These are phyloP conservation scores for Acephala macrosclerotiorum DNA, from an alignment of 2,329 filamentous ascomycete species.

Conservation along the genomic window DNA sequence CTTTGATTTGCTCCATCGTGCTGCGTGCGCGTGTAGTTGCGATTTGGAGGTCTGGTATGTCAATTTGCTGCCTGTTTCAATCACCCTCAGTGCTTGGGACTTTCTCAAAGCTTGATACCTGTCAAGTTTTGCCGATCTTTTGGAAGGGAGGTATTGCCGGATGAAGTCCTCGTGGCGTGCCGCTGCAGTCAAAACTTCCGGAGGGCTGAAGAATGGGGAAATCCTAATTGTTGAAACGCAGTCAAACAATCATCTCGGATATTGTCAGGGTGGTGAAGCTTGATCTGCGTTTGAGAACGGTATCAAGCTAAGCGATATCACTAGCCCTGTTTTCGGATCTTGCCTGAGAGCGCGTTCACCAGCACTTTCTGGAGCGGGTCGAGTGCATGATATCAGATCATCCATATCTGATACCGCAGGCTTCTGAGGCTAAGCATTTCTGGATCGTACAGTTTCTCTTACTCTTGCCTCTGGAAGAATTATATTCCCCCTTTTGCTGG, in stretches of 20 bases:
- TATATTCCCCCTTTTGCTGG: background rate
- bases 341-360: background rate
- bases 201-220: constrained; percentile 5
- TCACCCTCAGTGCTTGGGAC: background rate
- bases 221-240: constrained; percentile 20
- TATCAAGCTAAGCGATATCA: constrained; percentile 1
- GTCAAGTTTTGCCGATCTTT: constrained; percentile 27
- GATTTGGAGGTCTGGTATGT: constrained; percentile 14
- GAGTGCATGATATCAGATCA: background rate
- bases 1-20: constrained; percentile 76
- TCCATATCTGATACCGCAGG: background rate
- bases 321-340: background rate
- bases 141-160: constrained; percentile 15
- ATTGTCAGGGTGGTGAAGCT: constrained; percentile 11
- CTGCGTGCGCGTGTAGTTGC: constrained; percentile 11
- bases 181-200: background rate
- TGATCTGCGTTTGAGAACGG: constrained; percentile 15
- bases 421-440: constrained; percentile 8
- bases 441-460: constrained; percentile 18
- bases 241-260: constrained; percentile 20
- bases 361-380: background rate
- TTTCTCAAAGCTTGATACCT: constrained; percentile 22
- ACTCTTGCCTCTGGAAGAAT: constrained; percentile 10
- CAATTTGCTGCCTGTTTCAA: constrained; percentile 29
- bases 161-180: background rate